Evolutionary conservation across 2,329 filamentous ascomycete genomes (phyloP).

Genomic region (Ascochyta fabae): DNA sequence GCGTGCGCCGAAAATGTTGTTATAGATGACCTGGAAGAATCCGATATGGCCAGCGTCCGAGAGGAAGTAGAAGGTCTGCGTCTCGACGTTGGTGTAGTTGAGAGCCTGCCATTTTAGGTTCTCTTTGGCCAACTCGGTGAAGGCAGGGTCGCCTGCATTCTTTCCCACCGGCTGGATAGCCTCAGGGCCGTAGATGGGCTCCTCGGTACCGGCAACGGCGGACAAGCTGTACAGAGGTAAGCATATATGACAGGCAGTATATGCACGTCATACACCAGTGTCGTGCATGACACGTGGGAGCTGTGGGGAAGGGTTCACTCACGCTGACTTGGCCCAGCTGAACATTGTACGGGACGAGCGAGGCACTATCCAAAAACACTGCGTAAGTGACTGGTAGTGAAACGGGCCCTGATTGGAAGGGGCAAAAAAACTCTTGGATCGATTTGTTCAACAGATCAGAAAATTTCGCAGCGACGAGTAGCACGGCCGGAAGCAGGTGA

Average conservation of each 20-base stretch:
- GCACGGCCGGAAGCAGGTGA: conserved; percentile 30
- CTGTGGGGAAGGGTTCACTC: conserved; percentile 51
- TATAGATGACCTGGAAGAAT: conserved; percentile 93
- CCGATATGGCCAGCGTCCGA: conserved; percentile 77
- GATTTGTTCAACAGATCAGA: conserved; percentile 33
- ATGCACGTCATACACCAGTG: conserved; percentile 17
- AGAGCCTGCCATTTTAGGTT: conserved; percentile 83
- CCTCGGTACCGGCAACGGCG: conserved; percentile 91
- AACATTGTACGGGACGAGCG: conserved; percentile 65
- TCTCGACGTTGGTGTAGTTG: conserved; percentile 90
- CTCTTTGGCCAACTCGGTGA: conserved; percentile 77
- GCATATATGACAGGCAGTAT: conserved; percentile 3
- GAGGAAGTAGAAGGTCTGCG: conserved; percentile 90
- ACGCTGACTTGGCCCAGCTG: conserved; percentile 95
- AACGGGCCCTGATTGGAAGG: conserved; percentile 29
- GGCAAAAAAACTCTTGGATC: conserved; percentile 39
- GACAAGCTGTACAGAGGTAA: conserved; percentile 57
- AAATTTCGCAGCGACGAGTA: conserved; percentile 34
- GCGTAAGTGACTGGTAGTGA: conserved; percentile 36
- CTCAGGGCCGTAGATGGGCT: conserved; percentile 90
- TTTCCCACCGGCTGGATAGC: conserved; percentile 86
- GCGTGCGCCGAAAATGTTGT: conserved; percentile 88
- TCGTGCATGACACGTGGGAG: conserved; percentile 26
- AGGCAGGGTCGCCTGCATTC: conserved; percentile 78
- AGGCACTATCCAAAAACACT: conserved; percentile 39